A percentile compares a stretch with the other conserved stretches of the same genome.
Conservation (phyloP, 768 basidiomycete species). For the Cyclocybe aegerita region DNA sequence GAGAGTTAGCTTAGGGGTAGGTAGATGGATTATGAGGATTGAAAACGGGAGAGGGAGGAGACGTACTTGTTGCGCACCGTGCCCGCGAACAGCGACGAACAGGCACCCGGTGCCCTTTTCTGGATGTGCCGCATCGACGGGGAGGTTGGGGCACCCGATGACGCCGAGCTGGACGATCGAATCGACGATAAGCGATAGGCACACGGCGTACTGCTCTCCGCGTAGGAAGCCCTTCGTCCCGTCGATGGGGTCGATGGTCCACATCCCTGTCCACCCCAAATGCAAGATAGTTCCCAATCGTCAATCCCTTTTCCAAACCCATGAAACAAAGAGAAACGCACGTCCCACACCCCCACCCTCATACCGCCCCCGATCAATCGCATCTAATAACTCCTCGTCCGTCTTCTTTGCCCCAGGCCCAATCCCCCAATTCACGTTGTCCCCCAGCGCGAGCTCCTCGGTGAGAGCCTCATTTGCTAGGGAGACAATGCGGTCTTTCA, state of each 20-base stretch:
- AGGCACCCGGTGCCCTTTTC: conserved; percentile 72
- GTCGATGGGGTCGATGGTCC: conserved; percentile 90
- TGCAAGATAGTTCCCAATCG: no score
- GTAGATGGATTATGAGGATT: neutral
- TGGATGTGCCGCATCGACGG: conserved; percentile 49
- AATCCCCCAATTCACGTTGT: conserved; percentile 69
- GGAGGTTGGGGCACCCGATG: conserved; percentile 92
- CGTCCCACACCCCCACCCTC: conserved; percentile 72
- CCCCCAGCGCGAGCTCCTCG: conserved; percentile 51
- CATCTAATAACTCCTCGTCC: conserved; percentile 65
- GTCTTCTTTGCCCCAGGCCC: conserved; percentile 57
- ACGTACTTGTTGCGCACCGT: conserved; percentile 74
- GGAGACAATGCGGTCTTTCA: conserved; percentile 61
- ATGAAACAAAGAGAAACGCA: conserved; percentile 35
- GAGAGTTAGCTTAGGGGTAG: conserved; percentile 47
- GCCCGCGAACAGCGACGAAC: conserved; percentile 84
- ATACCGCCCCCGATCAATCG: conserved; percentile 83
- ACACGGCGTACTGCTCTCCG: conserved; percentile 92
- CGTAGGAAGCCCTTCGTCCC: conserved; percentile 93
- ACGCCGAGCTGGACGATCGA: conserved; percentile 79
- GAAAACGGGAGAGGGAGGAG: neutral
- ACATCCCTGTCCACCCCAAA: conserved; percentile 54
- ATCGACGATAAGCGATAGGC: conserved; percentile 81
- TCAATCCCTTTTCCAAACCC: no score
- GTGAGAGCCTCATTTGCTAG: conserved; percentile 82